A percentile compares a stretch with the other conserved stretches of the same genome.
phyloP scores from a whole-genome alignment of 345 rosid species.

The Dimocarpus longan region DNA sequence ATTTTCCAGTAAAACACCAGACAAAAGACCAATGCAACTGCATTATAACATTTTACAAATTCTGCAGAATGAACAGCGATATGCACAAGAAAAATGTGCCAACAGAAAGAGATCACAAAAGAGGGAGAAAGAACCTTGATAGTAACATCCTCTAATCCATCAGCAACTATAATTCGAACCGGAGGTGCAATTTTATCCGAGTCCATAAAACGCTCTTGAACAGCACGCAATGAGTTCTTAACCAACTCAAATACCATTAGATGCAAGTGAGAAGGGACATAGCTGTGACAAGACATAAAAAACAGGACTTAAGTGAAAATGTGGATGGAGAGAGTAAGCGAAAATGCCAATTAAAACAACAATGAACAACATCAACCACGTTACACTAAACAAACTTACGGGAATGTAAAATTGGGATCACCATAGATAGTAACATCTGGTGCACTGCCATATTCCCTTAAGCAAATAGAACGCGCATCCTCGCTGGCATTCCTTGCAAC shows the following conservation, averaged over 20 bases:
- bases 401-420: slow-evolving; percentile 88
- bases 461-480: slow-evolving; percentile 85
- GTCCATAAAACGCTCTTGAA: slow-evolving; percentile 81
- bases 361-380: slow-evolving; percentile 3
- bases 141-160: slow-evolving; percentile 94
- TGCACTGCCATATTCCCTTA: slow-evolving; percentile 87
- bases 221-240: slow-evolving; percentile 93
- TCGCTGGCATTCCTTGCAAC: slow-evolving; percentile 87
- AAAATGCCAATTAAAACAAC: not conserved
- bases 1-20: not conserved
- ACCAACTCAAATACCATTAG: slow-evolving; percentile 96
- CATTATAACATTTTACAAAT: not conserved
- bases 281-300: slow-evolving; percentile 40
- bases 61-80: not conserved
- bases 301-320: not conserved
- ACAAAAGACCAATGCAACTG: not conserved
- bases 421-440: slow-evolving; percentile 82
- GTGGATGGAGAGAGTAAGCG: not conserved
- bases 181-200: slow-evolving; percentile 80
- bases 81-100: not conserved
- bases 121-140: slow-evolving; percentile 61
- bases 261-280: slow-evolving; percentile 91
- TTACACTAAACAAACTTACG: slow-evolving; percentile 52
- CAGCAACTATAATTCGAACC: slow-evolving; percentile 83
- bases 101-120: not conserved